Evolutionary conservation across 371 early-diverging fungal species (phyloP), one percentile per base, ranked within the genome.

Genomic region (Apophysomyces ossiformis): DNA sequence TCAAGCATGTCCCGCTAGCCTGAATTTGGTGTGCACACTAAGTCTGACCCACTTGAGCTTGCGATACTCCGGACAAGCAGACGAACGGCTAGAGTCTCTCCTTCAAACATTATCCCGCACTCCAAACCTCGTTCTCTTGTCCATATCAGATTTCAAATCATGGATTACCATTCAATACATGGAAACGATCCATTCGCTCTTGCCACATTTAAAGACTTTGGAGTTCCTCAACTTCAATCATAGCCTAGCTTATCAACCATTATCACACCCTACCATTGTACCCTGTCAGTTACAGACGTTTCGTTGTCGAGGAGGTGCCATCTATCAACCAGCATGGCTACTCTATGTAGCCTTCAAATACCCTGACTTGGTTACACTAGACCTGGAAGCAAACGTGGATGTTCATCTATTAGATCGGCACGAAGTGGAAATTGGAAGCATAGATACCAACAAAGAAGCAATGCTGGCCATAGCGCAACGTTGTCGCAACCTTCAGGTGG

Each of bases 281-380:
- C 54, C 54, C 4, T 50, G 54, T 11, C 54, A 21, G 9, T 9
- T 50, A 21, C 54, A 43, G 16, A 32, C 60, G 15, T 13, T 45
- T 41, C 60, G 45, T 26, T 35, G 60, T 43, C 60, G 60, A 15
- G 18, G 60, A 15, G 21, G 44, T 43, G 26, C 60, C 5, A 4
- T 45, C 32, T 43, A 45, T 41, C 60, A 41, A 18, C 43, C 60
- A n/a, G 60, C 45, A 7, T 60, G 41, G 32, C 41, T 60, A 12
- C 18, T 60, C 7, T 60, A 60, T 15, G 41, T 60, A 26, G 60
- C 60, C 41, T 60, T 45, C 44, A 60, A 60, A 38, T 60, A 60
- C 16, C 60, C 60, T 8, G 21, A 39, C 9, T 45, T 60, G 26
- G 21, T 18, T 35, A 60, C 60, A 9, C 60, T 60, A 15, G 60